These are phyloP conservation scores for Amoeboaphelidium protococcarum DNA, from an alignment of 371 early-diverging fungal species.

Conservation along the genomic window DNA sequence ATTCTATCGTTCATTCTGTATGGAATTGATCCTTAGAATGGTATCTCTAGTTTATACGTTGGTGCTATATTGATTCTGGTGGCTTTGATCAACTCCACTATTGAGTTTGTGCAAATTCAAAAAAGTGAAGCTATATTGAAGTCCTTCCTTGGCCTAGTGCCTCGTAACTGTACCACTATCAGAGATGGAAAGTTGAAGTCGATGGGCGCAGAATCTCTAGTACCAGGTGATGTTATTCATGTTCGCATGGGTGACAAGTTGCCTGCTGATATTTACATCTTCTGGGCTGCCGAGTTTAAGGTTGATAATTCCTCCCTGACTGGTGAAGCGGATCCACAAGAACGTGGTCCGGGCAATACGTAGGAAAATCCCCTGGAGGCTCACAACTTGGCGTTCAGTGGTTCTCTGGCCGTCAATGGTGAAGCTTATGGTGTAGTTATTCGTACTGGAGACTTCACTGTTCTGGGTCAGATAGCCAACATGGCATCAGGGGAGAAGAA, in stretches of 20 bases:
- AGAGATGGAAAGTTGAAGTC: slow-evolving; percentile 37
- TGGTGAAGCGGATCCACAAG: slow-evolving; percentile 80
- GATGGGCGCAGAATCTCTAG: slow-evolving; percentile 37
- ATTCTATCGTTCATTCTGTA: slow-evolving; percentile 43
- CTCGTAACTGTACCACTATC: slow-evolving; percentile 39
- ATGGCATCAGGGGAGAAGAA: slow-evolving; percentile 45
- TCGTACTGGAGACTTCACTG: slow-evolving; percentile 64
- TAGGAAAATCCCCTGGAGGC: slow-evolving; percentile 61
- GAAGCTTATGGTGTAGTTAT: slow-evolving; percentile 76
- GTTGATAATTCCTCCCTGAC: slow-evolving; percentile 91
- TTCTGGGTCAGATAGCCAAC: slow-evolving; percentile 81
- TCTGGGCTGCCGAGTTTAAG: slow-evolving; percentile 47
- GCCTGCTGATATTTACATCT: slow-evolving; percentile 63
- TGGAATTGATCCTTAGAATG: slow-evolving; percentile 38
- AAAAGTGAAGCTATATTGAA: slow-evolving; percentile 57
- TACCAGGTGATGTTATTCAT: slow-evolving; percentile 61
- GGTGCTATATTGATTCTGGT: slow-evolving; percentile 66
- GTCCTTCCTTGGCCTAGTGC: slow-evolving; percentile 71
- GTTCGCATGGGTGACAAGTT: slow-evolving; percentile 74
- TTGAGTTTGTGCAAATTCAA: slow-evolving; percentile 71
- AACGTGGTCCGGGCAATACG: slow-evolving; percentile 25
- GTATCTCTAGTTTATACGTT: slow-evolving; percentile 39
- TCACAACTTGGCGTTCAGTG: slow-evolving; percentile 60
- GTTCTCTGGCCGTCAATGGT: slow-evolving; percentile 57
- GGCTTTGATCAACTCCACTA: slow-evolving; percentile 58